Percentiles rank a stretch among this genome's conserved stretches.
Evolutionary conservation across 2,329 filamentous ascomycete genomes (phyloP).

Genomic region (Alternaria solani): DNA sequence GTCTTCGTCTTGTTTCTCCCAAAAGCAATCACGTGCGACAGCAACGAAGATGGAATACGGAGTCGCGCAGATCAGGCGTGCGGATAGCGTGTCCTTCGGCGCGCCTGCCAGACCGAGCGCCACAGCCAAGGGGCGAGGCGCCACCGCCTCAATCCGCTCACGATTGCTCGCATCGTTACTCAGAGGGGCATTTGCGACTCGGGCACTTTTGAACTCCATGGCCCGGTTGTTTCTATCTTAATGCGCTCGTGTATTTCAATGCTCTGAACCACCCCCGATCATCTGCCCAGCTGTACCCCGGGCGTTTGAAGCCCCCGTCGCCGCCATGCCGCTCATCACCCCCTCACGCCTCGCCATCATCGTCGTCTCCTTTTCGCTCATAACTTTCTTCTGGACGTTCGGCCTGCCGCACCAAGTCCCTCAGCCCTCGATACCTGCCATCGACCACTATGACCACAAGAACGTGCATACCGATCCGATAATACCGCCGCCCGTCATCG

Average conservation of each 20-base stretch:
- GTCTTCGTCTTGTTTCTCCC: background rate
- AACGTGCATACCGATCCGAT: slow-evolving; percentile 31
- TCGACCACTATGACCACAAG: slow-evolving; percentile 33
- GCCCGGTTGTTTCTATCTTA: slow-evolving; percentile 1
- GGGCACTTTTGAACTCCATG: background rate
- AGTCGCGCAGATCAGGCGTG: background rate
- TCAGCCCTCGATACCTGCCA: slow-evolving; percentile 30
- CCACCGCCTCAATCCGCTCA: slow-evolving; percentile 13
- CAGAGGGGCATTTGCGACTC: slow-evolving; percentile 16
- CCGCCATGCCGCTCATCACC: slow-evolving; percentile 43
- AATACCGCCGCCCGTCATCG: slow-evolving; percentile 27
- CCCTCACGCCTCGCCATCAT: slow-evolving; percentile 43
- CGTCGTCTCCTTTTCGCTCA: slow-evolving; percentile 35
- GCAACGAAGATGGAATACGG: background rate
- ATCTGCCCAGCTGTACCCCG: background rate
- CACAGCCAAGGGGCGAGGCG: slow-evolving; percentile 17
- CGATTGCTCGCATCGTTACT: background rate
- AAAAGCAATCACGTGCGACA: slow-evolving; percentile 5
- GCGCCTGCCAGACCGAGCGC: slow-evolving; percentile 21
- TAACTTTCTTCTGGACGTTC: slow-evolving; percentile 45
- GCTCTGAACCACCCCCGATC: background rate
- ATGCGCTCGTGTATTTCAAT: background rate
- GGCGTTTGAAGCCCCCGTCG: slow-evolving; percentile 4
- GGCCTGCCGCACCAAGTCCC: slow-evolving; percentile 34
- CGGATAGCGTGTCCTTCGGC: background rate